Base-by-base conservation (phyloP, 805 yeast species). In the Ogataea methylovora region DNA sequence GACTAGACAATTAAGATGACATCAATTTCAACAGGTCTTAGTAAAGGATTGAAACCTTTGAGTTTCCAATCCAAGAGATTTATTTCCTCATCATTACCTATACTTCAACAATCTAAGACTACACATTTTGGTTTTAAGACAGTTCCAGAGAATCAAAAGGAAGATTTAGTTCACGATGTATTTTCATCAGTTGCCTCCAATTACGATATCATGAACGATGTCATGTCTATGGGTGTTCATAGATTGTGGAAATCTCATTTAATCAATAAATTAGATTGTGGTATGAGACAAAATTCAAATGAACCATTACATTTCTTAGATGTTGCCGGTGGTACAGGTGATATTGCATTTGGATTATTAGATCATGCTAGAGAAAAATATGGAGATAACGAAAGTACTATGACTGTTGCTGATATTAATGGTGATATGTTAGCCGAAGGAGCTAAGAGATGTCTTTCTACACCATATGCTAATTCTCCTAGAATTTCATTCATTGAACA, bases 251-350 rank as follows among this genome's bases (percentile, higher is more conserved):
- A 92, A 55, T 76, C 74, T 52, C 95, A 88, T 53, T 82, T 92
- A 55, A 87, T 92, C 49, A 71, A 77, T 47, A 76, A 84, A 45
- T 65, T 92, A 37, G 96, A 92, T 54, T 94, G 97, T 29, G 98
- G 98, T 23, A 77, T 76, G 66, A 73, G 97, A 52, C 90, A 95
- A 5, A 94, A 90, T 30, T 56, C 64, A 11, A 43, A 44, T n/a
- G 73, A 79, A 44, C 95, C 96, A 4, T 65, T 92, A 48, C 75
- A 79, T 38, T 90, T 92, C 52, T 69, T 92, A 43, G 98, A 92
- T 59, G 97, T 92, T 37, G 98, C 98, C 19, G 98, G 98, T 39
- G 98, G 98, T 17, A 86, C 97, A 9, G 98, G 98, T 30, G 98
- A 92, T 54, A 90, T 92, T 60, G 98, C 98, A 1, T 86, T 86